Conservation (phyloP, 495 filamentous ascomycete species). For the Letharia lupina region DNA sequence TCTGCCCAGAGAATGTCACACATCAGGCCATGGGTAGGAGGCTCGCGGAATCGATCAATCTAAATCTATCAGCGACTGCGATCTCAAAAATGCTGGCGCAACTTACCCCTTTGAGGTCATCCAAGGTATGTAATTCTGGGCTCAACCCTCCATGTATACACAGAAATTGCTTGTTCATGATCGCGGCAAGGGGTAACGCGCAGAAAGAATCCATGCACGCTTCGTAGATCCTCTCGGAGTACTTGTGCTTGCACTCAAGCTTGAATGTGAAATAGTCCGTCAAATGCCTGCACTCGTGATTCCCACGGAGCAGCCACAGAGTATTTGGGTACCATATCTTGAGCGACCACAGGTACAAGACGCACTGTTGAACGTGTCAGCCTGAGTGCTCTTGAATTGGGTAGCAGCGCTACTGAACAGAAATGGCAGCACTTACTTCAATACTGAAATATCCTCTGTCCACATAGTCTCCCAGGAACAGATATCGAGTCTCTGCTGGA, state of each 20-base stretch:
- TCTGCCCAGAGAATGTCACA: constrained; percentile 99
- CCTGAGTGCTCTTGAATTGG: not conserved
- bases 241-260: constrained; percentile 98
- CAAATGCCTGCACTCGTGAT: constrained; percentile 97
- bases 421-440: constrained; percentile 48
- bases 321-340: constrained; percentile 99
- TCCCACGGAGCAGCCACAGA: constrained; percentile 92
- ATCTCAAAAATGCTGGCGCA: not conserved
- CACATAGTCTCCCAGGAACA: constrained; percentile 96
- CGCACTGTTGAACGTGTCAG: constrained; percentile 50
- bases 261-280: constrained; percentile 99
- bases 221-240: constrained; percentile 92
- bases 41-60: constrained; percentile 97
- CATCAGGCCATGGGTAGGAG: constrained; percentile 95
- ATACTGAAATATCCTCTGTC: constrained; percentile 98
- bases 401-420: not conserved
- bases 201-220: constrained; percentile 99
- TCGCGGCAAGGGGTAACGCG: constrained; percentile 80
- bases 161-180: constrained; percentile 99
- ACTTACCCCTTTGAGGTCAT: constrained; percentile 80
- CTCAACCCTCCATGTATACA: constrained; percentile 97
- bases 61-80: constrained; percentile 30
- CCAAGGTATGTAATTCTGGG: constrained; percentile 89
- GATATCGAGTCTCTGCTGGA: constrained; percentile 88
- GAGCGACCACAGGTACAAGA: constrained; percentile 92